phyloP scores from a whole-genome alignment of 2,329 filamentous ascomycete genomes.

The Pseudogymnoascus sp. region DNA sequence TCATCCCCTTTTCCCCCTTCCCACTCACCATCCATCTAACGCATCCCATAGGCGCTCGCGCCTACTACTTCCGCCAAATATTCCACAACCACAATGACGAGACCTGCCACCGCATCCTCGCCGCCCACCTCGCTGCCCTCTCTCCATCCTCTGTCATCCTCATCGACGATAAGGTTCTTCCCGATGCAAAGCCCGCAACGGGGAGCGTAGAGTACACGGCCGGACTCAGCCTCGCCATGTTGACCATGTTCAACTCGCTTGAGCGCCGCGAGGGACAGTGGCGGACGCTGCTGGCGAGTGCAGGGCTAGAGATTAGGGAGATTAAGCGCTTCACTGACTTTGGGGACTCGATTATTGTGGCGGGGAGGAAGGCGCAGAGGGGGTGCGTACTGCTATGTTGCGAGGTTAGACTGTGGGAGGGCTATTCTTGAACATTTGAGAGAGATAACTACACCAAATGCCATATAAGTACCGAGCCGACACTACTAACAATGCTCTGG shows the following conservation, averaged over 20 bases:
- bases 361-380: neutral
- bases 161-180: neutral
- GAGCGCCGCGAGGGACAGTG: slow-evolving; percentile 22
- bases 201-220: slow-evolving; percentile 17
- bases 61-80: slow-evolving; percentile 26
- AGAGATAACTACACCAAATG: no score
- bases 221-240: slow-evolving; percentile 21
- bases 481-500: no score
- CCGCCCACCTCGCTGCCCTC: slow-evolving; percentile 11
- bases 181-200: neutral
- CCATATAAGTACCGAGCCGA: no score
- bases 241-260: slow-evolving; percentile 21
- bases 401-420: neutral
- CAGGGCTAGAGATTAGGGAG: slow-evolving; percentile 18
- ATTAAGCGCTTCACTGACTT: slow-evolving; percentile 21
- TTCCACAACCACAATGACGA: slow-evolving; percentile 24
- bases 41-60: slow-evolving; percentile 16
- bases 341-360: slow-evolving; percentile 20
- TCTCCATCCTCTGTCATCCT: slow-evolving; percentile 12
- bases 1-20: neutral
- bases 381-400: neutral
- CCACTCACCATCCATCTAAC: neutral
- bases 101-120: slow-evolving; percentile 20
- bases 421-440: no score
- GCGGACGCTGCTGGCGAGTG: slow-evolving; percentile 16